phyloP scores from a whole-genome alignment of 352 stramenopile species.

The Achlya hypogyna region DNA sequence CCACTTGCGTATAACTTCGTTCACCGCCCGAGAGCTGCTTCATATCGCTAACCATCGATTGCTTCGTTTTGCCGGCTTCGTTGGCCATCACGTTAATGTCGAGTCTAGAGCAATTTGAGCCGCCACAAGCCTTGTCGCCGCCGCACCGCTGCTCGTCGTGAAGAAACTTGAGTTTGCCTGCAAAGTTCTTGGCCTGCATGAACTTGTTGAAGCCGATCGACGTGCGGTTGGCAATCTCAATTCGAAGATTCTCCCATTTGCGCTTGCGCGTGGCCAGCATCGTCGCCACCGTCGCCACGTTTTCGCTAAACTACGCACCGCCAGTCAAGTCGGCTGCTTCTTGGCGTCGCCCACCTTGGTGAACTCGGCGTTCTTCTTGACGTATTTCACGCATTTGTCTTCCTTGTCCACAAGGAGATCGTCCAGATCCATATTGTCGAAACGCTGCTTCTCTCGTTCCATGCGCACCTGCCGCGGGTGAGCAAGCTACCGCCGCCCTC shows the following conservation, averaged over 20 bases:
- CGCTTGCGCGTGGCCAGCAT: constrained; percentile 72
- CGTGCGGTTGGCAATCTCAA: constrained; percentile 66
- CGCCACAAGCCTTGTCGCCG: background rate
- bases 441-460: constrained; percentile 57
- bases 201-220: constrained; percentile 78
- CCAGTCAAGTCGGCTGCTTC: constrained; percentile 20
- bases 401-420: constrained; percentile 69
- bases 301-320: constrained; percentile 49
- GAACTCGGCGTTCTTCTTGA: constrained; percentile 37
- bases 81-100: constrained; percentile 78
- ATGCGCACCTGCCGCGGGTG: constrained; percentile 30
- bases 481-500: background rate
- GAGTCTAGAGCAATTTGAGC: constrained; percentile 19
- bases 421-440: constrained; percentile 73
- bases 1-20: constrained; percentile 93
- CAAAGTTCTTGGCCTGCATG: constrained; percentile 81
- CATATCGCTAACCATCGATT: constrained; percentile 86
- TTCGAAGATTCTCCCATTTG: constrained; percentile 67
- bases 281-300: constrained; percentile 45
- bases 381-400: constrained; percentile 60
- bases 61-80: constrained; percentile 49
- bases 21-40: constrained; percentile 97
- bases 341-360: background rate
- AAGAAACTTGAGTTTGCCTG: constrained; percentile 70
- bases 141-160: constrained; percentile 46